These are phyloP conservation scores for Melaleuca quinquenervia DNA, from an alignment of 345 rosid species.

Conservation along the genomic window DNA sequence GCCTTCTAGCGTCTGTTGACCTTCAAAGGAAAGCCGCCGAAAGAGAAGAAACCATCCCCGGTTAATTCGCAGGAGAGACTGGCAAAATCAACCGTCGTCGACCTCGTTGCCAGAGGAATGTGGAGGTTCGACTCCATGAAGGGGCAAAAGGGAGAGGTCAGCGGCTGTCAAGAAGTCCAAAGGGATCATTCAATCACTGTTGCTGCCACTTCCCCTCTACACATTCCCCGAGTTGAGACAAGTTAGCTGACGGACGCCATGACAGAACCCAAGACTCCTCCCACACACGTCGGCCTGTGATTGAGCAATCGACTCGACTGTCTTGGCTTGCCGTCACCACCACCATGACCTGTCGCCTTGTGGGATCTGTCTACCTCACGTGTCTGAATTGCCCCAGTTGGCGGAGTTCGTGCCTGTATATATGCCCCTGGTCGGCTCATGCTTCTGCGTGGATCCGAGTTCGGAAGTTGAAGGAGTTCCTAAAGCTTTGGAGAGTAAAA, in stretches of 20 bases:
- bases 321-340: neutral
- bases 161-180: neutral
- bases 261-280: neutral
- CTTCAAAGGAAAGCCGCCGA: too few species aligned
- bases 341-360: neutral
- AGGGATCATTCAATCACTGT: neutral
- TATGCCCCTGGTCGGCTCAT: neutral
- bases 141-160: neutral
- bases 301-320: neutral
- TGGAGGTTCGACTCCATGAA: neutral
- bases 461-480: neutral
- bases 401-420: neutral
- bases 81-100: too few species aligned
- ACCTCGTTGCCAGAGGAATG: neutral
- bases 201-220: neutral
- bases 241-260: conserved; percentile 3
- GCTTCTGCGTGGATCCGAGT: neutral
- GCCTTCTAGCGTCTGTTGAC: too few species aligned
- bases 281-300: neutral
- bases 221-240: neutral
- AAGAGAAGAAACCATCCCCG: too few species aligned
- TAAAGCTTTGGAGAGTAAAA: neutral
- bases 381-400: neutral
- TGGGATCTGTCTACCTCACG: neutral
- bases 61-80: too few species aligned